These are phyloP conservation scores for Angomonas ambiguus DNA, from an alignment of 208 protist genomes.

Conservation along the genomic window DNA sequence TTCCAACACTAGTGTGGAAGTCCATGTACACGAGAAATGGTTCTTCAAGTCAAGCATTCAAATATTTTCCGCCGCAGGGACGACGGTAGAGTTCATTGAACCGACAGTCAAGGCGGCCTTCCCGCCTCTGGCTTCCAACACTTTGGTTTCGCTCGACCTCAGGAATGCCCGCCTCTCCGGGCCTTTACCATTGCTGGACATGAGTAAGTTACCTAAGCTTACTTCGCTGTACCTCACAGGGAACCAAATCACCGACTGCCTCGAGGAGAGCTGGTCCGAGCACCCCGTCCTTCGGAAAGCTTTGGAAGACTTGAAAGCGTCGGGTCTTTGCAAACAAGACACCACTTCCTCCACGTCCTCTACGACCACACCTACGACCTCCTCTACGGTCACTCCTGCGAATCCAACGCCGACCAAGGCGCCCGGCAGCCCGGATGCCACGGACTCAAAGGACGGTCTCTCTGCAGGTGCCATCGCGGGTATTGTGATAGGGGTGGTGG, in stretches of 20 bases:
- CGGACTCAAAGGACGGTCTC: conserved; percentile 94
- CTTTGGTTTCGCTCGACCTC: conserved; percentile 95
- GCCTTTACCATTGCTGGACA: conserved; percentile 55
- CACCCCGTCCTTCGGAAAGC: background rate
- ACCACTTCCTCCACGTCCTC: background rate
- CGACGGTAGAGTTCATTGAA: background rate
- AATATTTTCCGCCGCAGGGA: background rate
- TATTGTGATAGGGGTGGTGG: background rate
- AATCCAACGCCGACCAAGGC: background rate
- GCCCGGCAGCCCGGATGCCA: background rate
- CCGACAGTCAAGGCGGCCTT: conserved; percentile 96
- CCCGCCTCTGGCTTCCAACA: conserved; percentile 97
- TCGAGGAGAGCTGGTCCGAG: background rate
- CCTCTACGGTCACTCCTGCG: conserved; percentile 92
- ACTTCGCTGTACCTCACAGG: background rate
- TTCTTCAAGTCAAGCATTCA: too few relatives aligned
- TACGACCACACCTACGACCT: conserved; percentile 38
- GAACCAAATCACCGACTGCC: background rate
- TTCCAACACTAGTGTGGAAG: background rate
- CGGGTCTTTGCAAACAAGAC: background rate
- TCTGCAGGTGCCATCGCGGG: background rate
- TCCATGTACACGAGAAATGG: too few relatives aligned
- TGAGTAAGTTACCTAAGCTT: background rate
- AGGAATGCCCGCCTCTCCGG: conserved; percentile 90
- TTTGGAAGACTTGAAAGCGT: background rate